Conservation (phyloP, 495 filamentous ascomycete genomes). For the Penicillium antarcticum region DNA sequence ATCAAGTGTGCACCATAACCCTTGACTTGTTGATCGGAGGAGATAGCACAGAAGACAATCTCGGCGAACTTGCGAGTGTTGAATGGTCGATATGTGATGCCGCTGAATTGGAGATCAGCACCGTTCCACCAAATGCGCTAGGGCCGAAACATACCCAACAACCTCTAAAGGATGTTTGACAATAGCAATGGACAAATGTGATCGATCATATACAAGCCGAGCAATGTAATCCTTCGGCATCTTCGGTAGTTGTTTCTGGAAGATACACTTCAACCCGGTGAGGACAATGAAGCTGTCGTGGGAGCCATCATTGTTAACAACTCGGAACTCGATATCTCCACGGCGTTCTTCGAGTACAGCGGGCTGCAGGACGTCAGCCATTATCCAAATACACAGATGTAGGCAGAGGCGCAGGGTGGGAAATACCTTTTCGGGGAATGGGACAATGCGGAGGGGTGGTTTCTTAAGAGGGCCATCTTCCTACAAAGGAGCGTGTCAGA, state of each 20-base stretch:
- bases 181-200: constrained; percentile 93
- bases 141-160: constrained; percentile 56
- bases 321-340: constrained; percentile 95
- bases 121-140: not conserved
- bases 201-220: constrained; percentile 92
- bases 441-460: constrained; percentile 54
- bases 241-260: constrained; percentile 97
- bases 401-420: not conserved
- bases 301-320: constrained; percentile 93
- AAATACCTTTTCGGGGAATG: constrained; percentile 79
- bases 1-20: constrained; percentile 97
- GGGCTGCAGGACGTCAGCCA: constrained; percentile 48
- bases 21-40: constrained; percentile 96
- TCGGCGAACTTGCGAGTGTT: constrained; percentile 91
- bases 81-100: constrained; percentile 96
- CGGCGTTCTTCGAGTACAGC: constrained; percentile 92
- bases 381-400: not conserved
- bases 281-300: constrained; percentile 90
- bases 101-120: constrained; percentile 45
- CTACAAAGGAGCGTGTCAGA: constrained; percentile 8
- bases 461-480: constrained; percentile 35
- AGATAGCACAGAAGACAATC: constrained; percentile 98
- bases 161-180: constrained; percentile 95
- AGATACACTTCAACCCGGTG: constrained; percentile 94
- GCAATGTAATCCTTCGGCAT: constrained; percentile 99